Evolutionary conservation across 2,329 filamentous ascomycete genomes (phyloP), one percentile per base, ranked within the genome.

Genomic region (Hirsutella thompsonii): DNA sequence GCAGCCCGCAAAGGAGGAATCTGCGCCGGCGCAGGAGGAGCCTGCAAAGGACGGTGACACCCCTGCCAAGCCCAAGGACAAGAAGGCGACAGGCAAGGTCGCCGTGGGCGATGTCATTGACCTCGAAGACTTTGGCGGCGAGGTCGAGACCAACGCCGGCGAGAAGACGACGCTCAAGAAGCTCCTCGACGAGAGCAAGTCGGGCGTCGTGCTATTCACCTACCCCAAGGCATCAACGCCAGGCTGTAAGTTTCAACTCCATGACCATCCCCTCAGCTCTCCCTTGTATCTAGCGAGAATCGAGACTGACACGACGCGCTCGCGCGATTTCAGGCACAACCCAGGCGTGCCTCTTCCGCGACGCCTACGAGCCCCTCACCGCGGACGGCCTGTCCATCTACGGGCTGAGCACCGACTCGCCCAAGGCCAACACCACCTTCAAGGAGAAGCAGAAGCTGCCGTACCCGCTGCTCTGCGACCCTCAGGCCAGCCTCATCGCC

Each of bases 171-270:
- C 79, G 1, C 68, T 98, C 44, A 82, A 86, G 65, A 70, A 79
- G 52, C 77, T 98, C 20, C 74, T 95, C 38, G 81, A 87, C 39
- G 75, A 83, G 56, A 94, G 88, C 72, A 80, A 85, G 64, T 71
- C 75, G 29, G 92, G 90, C 20, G 83, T 96, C 35, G 86, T 94
- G 28, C 67, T 96, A 23, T 95, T 98, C 62, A 95, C 89, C 26
- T 96, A 96, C 58, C 92, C 92, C 44, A 93, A 84, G 66, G 92
- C 92, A 11, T 92, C 83, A 21, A 98, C 92, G 19, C 86, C 87
- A 30, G 90, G 90, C 47, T 96, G 90, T 94, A 78, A 76, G 86
- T 59, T 36, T 23, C 19, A 14, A 16, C n/a, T 8, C n/a, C 26
- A 11, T 33, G 10, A 2, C 42, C 4, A 28, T 29, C 16, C 19